Conservation (phyloP, 257 asterid species). For the Verbascum thapsus region DNA sequence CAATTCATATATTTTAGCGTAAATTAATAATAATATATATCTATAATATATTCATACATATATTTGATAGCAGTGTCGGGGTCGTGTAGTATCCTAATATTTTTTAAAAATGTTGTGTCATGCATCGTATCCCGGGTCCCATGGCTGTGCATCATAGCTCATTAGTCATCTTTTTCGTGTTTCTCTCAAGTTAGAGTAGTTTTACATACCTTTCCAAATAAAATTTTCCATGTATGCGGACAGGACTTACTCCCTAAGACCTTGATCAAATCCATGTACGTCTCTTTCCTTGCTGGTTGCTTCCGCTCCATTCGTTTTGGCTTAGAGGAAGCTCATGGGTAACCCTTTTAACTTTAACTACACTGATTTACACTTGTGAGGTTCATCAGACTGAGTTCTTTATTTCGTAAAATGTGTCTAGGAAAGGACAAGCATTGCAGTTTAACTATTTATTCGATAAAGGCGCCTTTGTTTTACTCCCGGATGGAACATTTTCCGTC, state of each 20-base stretch:
- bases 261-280: conserved; percentile 81
- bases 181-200: neutral
- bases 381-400: conserved; percentile 23
- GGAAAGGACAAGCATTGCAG: conserved; percentile 98
- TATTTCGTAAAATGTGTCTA: conserved; percentile 33
- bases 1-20: too few relatives aligned
- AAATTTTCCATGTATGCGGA: conserved; percentile 27
- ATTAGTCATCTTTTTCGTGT: neutral
- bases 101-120: too few relatives aligned
- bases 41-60: too few relatives aligned
- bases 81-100: too few relatives aligned
- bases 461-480: conserved; percentile 65
- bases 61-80: too few relatives aligned
- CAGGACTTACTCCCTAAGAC: conserved; percentile 73
- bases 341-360: conserved; percentile 9
- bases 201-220: neutral
- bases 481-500: conserved; percentile 70
- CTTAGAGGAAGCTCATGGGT: conserved; percentile 97
- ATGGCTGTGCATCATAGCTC: neutral
- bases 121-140: too few relatives aligned
- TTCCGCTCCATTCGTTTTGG: conserved; percentile 97
- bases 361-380: conserved; percentile 8
- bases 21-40: too few relatives aligned
- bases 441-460: conserved; percentile 80
- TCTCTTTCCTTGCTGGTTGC: conserved; percentile 94